Evolutionary conservation across 257 asterid species (phyloP).

Genomic region (Knoxia roxburghii): DNA sequence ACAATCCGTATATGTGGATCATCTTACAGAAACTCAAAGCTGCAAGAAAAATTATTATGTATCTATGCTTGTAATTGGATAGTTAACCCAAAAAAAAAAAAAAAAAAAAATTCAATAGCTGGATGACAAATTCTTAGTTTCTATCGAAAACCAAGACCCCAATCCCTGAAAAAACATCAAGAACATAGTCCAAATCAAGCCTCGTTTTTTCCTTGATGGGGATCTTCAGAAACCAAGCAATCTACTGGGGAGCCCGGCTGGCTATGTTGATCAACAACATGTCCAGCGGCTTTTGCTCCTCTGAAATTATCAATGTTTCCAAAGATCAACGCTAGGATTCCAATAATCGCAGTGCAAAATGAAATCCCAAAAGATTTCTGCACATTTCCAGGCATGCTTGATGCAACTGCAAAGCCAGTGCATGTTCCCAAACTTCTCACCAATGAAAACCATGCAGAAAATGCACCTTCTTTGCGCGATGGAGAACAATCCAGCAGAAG

Average conservation of each 20-base stretch:
- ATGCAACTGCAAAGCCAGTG: slow-evolving; percentile 64
- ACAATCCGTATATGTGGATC: too few species aligned
- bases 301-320: slow-evolving; percentile 70
- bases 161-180: not conserved
- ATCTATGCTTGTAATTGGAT: not conserved
- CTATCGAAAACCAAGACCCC: not conserved
- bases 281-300: slow-evolving; percentile 88
- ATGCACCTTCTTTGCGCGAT: slow-evolving; percentile 81
- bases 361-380: slow-evolving; percentile 59
- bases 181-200: slow-evolving; percentile 16
- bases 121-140: not conserved
- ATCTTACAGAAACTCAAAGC: not conserved
- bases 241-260: slow-evolving; percentile 41
- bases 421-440: slow-evolving; percentile 61
- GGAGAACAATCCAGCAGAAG: slow-evolving; percentile 81
- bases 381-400: slow-evolving; percentile 49
- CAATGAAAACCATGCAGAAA: slow-evolving; percentile 86
- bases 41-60: not conserved
- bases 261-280: slow-evolving; percentile 39
- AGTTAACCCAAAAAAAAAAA: not conserved
- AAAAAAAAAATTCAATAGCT: not conserved
- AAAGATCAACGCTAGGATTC: slow-evolving; percentile 54
- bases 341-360: slow-evolving; percentile 50
- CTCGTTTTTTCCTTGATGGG: slow-evolving; percentile 27
- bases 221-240: slow-evolving; percentile 24